Conservation (phyloP, 2,329 filamentous ascomycete genomes). For the Monosporascus sp. region DNA sequence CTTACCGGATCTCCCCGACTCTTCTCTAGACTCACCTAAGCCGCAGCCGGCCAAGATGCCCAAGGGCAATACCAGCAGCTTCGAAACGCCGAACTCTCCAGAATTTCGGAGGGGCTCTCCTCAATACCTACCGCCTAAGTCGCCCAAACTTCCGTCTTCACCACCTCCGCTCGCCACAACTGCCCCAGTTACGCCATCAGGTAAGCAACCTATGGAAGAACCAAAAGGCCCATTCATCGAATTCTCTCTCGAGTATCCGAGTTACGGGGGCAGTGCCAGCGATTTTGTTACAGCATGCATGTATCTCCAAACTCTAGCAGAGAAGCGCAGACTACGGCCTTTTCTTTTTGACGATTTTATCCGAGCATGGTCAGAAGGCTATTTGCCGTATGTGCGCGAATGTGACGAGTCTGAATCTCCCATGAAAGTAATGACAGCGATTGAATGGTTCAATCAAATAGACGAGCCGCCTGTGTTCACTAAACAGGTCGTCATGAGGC, state of each 20-base stretch:
- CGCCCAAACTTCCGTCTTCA: slow-evolving; percentile 6
- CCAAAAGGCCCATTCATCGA: slow-evolving; percentile 19
- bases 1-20: neutral
- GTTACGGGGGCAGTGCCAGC: slow-evolving; percentile 21
- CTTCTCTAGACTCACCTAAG: neutral
- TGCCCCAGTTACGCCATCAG: neutral
- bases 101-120: slow-evolving; percentile 8
- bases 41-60: slow-evolving; percentile 1
- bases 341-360: slow-evolving; percentile 32
- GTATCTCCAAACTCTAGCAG: slow-evolving; percentile 18
- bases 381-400: slow-evolving; percentile 23
- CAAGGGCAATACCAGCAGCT: neutral
- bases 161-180: neutral
- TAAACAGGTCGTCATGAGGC: slow-evolving; percentile 22
- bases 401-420: slow-evolving; percentile 19
- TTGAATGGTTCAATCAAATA: slow-evolving; percentile 30
- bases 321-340: slow-evolving; percentile 20
- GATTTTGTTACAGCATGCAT: slow-evolving; percentile 28
- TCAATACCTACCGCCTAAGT: slow-evolving; percentile 7
- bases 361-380: slow-evolving; percentile 27
- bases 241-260: slow-evolving; percentile 24
- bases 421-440: slow-evolving; percentile 18
- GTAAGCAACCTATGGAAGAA: neutral
- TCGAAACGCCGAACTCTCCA: neutral
- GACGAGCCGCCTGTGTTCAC: slow-evolving; percentile 24